Conservation (phyloP, 2,329 filamentous ascomycete species). For the Fusarium zealandicum region DNA sequence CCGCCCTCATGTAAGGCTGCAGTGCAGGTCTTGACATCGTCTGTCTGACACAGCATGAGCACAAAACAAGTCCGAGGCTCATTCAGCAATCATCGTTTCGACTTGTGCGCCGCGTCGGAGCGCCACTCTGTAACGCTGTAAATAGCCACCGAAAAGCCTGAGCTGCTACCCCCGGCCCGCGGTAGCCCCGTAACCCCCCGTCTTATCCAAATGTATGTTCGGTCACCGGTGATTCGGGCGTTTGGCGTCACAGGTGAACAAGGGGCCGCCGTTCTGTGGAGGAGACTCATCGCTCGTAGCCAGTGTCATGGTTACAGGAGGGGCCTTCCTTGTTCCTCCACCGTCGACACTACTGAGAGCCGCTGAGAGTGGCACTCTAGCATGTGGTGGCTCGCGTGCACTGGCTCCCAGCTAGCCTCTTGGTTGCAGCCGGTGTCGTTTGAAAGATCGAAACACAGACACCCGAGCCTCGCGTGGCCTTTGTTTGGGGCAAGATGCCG, state of each 20-base stretch:
- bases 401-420: slow-evolving; percentile 23
- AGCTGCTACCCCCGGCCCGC: slow-evolving; percentile 17
- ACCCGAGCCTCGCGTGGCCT: slow-evolving; percentile 35
- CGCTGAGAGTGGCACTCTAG: slow-evolving; percentile 7
- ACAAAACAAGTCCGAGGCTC: not conserved
- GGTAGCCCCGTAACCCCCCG: slow-evolving; percentile 23
- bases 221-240: slow-evolving; percentile 37
- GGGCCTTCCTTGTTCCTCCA: slow-evolving; percentile 26
- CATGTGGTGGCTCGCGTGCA: slow-evolving; percentile 15
- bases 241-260: slow-evolving; percentile 40
- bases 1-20: slow-evolving; percentile 23
- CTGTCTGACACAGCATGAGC: not conserved
- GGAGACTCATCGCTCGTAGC: not conserved
- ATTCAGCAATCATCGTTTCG: slow-evolving; percentile 9
- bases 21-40: slow-evolving; percentile 8
- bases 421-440: slow-evolving; percentile 23
- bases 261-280: slow-evolving; percentile 26
- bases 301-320: slow-evolving; percentile 13
- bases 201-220: slow-evolving; percentile 35
- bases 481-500: slow-evolving; percentile 24
- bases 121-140: slow-evolving; percentile 22
- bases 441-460: slow-evolving; percentile 29
- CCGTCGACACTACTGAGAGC: slow-evolving; percentile 25
- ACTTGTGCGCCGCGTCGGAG: slow-evolving; percentile 3
- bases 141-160: slow-evolving; percentile 15